Evolutionary conservation across 2,329 filamentous ascomycete genomes (phyloP), one percentile per base, ranked within the genome.

Genomic region (Cladophialophora exuberans): DNA sequence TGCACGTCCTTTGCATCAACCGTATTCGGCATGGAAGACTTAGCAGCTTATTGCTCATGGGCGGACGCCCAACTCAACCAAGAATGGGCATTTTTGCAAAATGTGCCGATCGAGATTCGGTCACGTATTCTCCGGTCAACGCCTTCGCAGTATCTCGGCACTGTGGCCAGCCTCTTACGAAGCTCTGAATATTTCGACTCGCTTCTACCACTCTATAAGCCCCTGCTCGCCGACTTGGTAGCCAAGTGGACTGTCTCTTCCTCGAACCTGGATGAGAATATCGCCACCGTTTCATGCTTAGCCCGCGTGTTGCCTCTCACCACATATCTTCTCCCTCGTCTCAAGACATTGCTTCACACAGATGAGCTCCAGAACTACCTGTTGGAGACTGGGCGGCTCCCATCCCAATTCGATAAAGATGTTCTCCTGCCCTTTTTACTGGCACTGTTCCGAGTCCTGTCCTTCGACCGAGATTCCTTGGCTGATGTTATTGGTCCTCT

Each of bases 211-310:
- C 81, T 88, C 66, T 91, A 92, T 71, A 85, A 89, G 69, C 76
- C 81, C 59, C 74, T 92, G 35, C 89, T 94, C 66, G 83, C 90
- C 64, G 92, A 97, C 71, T 78, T 95, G 45, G 90, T 88, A 72
- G 88, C 90, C 59, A 80, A 88, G 76, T 96, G 90, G 90, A 77
- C 36, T 7, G 26, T 88, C 33, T n/a, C 65, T 30, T 26, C 53
- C 11, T 31, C 33, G 1, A 65, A 68, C 23, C 23, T 58, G 3
- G 13, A 42, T 23, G 51, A 58, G 22, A 44, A 39, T 66, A 73
- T 60, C 60, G 66, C 43, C 62, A 69, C 45, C 56, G 64, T 68
- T 72, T 59, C 66, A 65, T 57, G 62, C 70, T 51, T 65, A n/a
- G 62, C 61, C 25, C 51, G 59, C 22, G 38, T 63, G 17, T 41